phyloP scores from a whole-genome alignment of 2,329 filamentous ascomycete species.

The Pseudogymnoascus sp. region DNA sequence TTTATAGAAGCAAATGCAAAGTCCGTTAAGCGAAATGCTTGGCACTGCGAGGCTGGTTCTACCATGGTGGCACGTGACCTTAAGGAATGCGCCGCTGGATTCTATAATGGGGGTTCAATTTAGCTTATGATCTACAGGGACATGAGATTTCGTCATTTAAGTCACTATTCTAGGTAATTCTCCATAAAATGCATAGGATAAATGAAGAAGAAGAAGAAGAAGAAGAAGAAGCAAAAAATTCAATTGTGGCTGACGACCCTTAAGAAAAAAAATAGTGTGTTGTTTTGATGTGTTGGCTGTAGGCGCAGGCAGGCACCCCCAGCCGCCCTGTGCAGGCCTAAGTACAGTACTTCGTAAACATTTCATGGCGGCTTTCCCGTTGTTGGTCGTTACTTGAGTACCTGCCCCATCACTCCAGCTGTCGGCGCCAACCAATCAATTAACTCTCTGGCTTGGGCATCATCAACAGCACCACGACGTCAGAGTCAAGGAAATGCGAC shows the following conservation, averaged over 20 bases:
- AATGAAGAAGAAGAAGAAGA: background rate
- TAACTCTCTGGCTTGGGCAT: constrained; percentile 6
- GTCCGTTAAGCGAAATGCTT: constrained; percentile 2
- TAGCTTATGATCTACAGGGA: background rate
- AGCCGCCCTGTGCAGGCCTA: background rate
- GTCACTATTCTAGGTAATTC: background rate
- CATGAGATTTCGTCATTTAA: background rate
- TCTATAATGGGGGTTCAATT: background rate
- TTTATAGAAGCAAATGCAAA: constrained; percentile 8
- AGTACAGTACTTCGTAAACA: constrained; percentile 6
- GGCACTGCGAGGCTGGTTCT: background rate
- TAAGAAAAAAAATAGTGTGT: background rate
- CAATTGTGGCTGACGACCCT: background rate
- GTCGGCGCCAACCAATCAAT: constrained; percentile 1
- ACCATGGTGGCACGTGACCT: background rate
- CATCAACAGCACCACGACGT: constrained; percentile 8
- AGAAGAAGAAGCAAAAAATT: background rate
- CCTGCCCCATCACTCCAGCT: background rate
- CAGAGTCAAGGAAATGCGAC: constrained; percentile 5
- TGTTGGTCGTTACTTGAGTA: background rate
- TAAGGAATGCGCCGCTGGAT: background rate
- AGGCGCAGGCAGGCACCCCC: background rate
- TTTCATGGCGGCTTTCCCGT: constrained; percentile 5
- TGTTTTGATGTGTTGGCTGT: constrained; percentile 7
- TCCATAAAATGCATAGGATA: background rate